phyloP scores from a whole-genome alignment of 169 alveolate species.

The Eimeria praecox region DNA sequence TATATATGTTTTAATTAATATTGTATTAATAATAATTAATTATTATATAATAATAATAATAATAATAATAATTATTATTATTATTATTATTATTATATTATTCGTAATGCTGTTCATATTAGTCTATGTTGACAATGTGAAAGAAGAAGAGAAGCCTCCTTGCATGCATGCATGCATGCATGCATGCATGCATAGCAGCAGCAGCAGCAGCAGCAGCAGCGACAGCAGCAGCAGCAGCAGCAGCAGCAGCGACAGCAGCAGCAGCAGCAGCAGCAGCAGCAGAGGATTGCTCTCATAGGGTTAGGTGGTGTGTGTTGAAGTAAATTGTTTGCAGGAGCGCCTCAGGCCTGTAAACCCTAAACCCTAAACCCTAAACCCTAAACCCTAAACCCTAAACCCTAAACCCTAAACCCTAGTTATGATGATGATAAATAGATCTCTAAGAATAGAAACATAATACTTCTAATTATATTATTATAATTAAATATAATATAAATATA shows the following conservation, averaged over 20 bases:
- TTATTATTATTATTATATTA: no score
- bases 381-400: conserved; percentile 14
- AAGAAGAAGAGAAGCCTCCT: no score
- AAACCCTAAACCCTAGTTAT: neutral
- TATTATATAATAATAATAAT: no score
- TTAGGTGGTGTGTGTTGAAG: neutral
- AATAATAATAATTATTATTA: no score
- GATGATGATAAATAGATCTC: neutral
- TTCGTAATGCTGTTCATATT: no score
- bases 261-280: conserved; percentile 35
- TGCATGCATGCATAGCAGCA: neutral
- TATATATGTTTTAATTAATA: no score
- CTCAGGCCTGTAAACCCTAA: neutral
- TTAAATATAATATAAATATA: neutral
- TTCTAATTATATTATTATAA: neutral
- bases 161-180: no score
- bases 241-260: conserved; percentile 22
- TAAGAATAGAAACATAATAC: neutral
- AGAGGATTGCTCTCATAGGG: neutral
- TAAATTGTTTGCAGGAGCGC: neutral
- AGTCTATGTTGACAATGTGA: no score
- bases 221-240: conserved; percentile 11
- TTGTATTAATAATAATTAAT: no score
- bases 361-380: conserved; percentile 31
- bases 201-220: neutral